Percentiles rank a stretch among this genome's conserved stretches.
Evolutionary conservation across 225 moss, liverwort and hornwort species (phyloP).

Genomic region (Antitrichia curtipendula): DNA sequence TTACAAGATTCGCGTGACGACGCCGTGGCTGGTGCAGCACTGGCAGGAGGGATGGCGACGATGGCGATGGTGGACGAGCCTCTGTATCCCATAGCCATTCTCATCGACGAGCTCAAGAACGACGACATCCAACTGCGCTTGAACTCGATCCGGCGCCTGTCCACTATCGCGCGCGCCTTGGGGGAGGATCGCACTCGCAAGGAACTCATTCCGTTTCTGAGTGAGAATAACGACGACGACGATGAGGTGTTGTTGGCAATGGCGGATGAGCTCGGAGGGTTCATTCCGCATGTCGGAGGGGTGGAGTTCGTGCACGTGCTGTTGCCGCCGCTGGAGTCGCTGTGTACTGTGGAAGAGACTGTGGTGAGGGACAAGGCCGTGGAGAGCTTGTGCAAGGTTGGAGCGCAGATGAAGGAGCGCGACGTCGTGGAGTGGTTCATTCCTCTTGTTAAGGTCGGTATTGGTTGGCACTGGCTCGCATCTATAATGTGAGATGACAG

Average conservation of each 20-base stretch:
- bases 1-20: neutral
- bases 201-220: conserved; percentile 86
- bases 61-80: conserved; percentile 98
- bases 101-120: conserved; percentile 94
- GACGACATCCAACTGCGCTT: conserved; percentile 92
- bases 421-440: conserved; percentile 90
- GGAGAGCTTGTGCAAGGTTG: conserved; percentile 87
- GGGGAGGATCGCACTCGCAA: conserved; percentile 94
- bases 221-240: conserved; percentile 89
- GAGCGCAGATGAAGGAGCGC: conserved; percentile 84
- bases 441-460: conserved; percentile 74
- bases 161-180: conserved; percentile 80
- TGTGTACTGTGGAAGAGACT: conserved; percentile 89
- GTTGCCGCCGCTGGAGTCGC: conserved; percentile 64
- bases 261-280: conserved; percentile 89
- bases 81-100: conserved; percentile 85
- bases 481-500: neutral
- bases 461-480: neutral
- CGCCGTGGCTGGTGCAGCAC: neutral
- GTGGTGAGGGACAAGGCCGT: conserved; percentile 92
- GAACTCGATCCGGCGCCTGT: conserved; percentile 90
- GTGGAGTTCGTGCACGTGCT: conserved; percentile 77
- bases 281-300: conserved; percentile 78
- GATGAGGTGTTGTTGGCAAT: conserved; percentile 91
- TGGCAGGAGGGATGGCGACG: conserved; percentile 24